Evolutionary conservation across 2,329 filamentous ascomycete species (phyloP).

Genomic region (Colletotrichum viniferum): DNA sequence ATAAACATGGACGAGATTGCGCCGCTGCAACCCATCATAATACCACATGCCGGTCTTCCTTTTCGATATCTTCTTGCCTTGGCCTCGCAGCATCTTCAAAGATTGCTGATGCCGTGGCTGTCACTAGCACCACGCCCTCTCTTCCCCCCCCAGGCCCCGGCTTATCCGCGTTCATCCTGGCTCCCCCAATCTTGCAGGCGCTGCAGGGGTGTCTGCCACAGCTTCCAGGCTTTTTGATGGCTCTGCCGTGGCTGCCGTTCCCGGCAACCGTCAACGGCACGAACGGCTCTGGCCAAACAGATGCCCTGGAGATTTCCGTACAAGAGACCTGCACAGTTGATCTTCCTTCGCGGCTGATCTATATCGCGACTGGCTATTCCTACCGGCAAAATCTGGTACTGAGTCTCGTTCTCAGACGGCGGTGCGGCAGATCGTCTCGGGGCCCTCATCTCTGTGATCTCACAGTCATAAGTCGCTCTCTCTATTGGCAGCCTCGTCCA

Average conservation of each 20-base stretch:
- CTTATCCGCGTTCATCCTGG: slow-evolving; percentile 10
- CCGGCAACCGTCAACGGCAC: slow-evolving; percentile 5
- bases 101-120: not conserved
- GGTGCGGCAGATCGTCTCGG: not conserved
- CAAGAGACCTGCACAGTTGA: not conserved
- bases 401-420: not conserved
- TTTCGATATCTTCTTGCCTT: slow-evolving; percentile 12
- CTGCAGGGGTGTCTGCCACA: slow-evolving; percentile 7
- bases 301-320: not conserved
- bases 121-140: not conserved
- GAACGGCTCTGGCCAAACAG: slow-evolving; percentile 10
- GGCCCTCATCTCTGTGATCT: not conserved
- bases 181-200: slow-evolving; percentile 2
- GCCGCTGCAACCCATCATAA: not conserved
- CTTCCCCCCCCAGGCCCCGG: not conserved
- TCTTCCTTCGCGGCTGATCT: not conserved
- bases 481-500: not conserved
- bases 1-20: not conserved
- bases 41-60: slow-evolving; percentile 14
- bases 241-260: slow-evolving; percentile 13
- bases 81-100: not conserved
- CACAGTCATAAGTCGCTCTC: not conserved
- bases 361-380: not conserved
- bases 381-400: not conserved
- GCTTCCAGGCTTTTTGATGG: slow-evolving; percentile 9